Conservation (phyloP, 495 filamentous ascomycete genomes). For the Podospora fimiseda region DNA sequence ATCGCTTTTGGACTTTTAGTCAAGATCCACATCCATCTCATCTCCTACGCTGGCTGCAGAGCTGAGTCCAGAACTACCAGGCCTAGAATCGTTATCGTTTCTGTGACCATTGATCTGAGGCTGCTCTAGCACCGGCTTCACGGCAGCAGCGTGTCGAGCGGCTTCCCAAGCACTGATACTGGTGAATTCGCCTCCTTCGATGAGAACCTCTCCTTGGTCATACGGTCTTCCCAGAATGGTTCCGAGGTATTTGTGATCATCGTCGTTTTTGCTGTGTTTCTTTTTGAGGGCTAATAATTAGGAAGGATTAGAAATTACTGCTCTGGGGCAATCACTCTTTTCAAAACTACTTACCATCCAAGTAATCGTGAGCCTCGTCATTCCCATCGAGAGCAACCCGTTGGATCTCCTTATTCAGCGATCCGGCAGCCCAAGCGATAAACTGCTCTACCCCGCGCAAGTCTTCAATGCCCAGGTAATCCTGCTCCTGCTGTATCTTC, state of each 20-base stretch:
- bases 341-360: slow-evolving; percentile 49
- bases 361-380: slow-evolving; percentile 57
- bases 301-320: not conserved
- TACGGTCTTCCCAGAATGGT: slow-evolving; percentile 66
- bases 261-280: slow-evolving; percentile 72
- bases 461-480: slow-evolving; percentile 53
- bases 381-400: slow-evolving; percentile 49
- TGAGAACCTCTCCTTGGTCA: slow-evolving; percentile 58
- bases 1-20: too few species aligned
- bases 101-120: slow-evolving; percentile 9
- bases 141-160: slow-evolving; percentile 19
- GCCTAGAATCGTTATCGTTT: slow-evolving; percentile 31
- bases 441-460: slow-evolving; percentile 66
- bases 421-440: slow-evolving; percentile 64
- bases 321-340: too few species aligned
- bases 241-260: slow-evolving; percentile 72
- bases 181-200: slow-evolving; percentile 64
- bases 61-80: slow-evolving; percentile 46
- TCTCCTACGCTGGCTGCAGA: slow-evolving; percentile 41
- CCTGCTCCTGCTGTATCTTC: slow-evolving; percentile 33
- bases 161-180: slow-evolving; percentile 62
- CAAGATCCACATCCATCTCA: slow-evolving; percentile 29
- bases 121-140: slow-evolving; percentile 12
- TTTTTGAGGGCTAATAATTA: slow-evolving; percentile 57
- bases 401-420: slow-evolving; percentile 62